Base-by-base conservation (phyloP, 2,329 filamentous ascomycete genomes). In the Nigrospora osmanthi region DNA sequence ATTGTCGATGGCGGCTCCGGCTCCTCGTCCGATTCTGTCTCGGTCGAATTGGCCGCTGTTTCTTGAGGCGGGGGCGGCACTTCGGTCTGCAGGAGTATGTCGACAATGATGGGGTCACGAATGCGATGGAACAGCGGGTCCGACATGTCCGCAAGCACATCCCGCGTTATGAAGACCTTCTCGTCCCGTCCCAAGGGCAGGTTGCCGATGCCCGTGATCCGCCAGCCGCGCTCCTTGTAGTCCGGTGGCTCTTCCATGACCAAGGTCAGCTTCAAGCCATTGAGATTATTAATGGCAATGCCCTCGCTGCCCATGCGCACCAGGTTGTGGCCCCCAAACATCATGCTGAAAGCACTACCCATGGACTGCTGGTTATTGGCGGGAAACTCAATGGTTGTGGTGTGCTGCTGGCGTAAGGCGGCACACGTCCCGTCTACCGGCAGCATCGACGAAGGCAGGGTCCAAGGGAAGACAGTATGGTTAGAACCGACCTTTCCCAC, bases 391-490 rank as follows among this genome's bases (percentile, higher is more conserved):
- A 84, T 77, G 42, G 71, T 71, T 16, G 93, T 82, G 3, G 88
- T 85, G 11, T 84, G 73, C 15, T 85, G 83, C 46, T 81, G 72
- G 6, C 80, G 74, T 52, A 95, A 83, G 12, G 78, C 80, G 5
- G 83, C 75, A 53, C 88, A 95, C n/a, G 76, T 84, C 1, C 86
- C 91, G 56, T 94, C 81, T 11, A 69, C 65, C 0, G 90, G 89
- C 3, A 96, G 75, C 54, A 95, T 72, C 23, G 79, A 74, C 1
- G 73, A 70, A 0, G 93, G 91, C 0, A 98, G 69, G 0, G 93
- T 97, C 91, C 91, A 97, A 0, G 93, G 93, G 58, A 89, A 97
- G 55, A 87, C 83, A 0, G 85, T 91, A 61, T 90, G 83, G 56
- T 95, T 95, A 1, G 81, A 82, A 7, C 23, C 23, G 10, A 10